These are phyloP conservation scores for Fusarium sulawesiense DNA, from an alignment of 2,329 filamentous ascomycete genomes.

Conservation along the genomic window DNA sequence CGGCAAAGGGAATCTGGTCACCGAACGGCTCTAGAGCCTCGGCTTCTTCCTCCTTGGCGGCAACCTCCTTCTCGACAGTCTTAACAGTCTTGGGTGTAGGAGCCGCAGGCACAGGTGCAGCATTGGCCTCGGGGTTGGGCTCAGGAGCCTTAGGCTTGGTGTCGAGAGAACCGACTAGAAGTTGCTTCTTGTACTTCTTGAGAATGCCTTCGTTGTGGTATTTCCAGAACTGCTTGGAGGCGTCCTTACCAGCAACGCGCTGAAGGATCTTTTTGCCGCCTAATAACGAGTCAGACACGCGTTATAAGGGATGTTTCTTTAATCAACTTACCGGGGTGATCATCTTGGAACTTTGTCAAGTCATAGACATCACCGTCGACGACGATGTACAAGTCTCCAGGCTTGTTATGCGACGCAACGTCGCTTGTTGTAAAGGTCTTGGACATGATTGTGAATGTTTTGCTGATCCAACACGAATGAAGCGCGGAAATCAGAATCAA, in stretches of 20 bases:
- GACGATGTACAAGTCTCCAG: slow-evolving; percentile 86
- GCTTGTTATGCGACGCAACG: slow-evolving; percentile 91
- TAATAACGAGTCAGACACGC: slow-evolving; percentile 43
- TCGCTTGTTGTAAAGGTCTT: slow-evolving; percentile 86
- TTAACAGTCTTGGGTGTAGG: slow-evolving; percentile 53
- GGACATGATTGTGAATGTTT: slow-evolving; percentile 72
- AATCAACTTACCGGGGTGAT: slow-evolving; percentile 76
- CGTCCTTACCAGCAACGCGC: slow-evolving; percentile 73
- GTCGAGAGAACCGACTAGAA: slow-evolving; percentile 89
- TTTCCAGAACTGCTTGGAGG: slow-evolving; percentile 76
- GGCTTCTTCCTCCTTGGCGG: slow-evolving; percentile 61
- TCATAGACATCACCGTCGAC: slow-evolving; percentile 98
- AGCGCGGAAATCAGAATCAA: slow-evolving; percentile 4
- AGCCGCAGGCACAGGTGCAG: slow-evolving; percentile 47
- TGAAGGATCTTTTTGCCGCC: slow-evolving; percentile 74
- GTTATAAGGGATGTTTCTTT: background rate
- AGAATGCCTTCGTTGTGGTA: slow-evolving; percentile 87
- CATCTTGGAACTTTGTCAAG: slow-evolving; percentile 86
- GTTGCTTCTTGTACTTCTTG: slow-evolving; percentile 83
- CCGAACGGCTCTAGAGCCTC: slow-evolving; percentile 88
- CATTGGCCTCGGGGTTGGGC: slow-evolving; percentile 77
- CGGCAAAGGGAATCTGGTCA: slow-evolving; percentile 87
- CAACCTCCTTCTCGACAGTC: slow-evolving; percentile 57
- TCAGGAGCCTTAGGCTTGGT: slow-evolving; percentile 86
- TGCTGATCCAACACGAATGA: slow-evolving; percentile 2